Evolutionary conservation across 192 early-diverging fungal genomes (phyloP), one percentile per base, ranked within the genome.

Genomic region (Mortierella antarctica): DNA sequence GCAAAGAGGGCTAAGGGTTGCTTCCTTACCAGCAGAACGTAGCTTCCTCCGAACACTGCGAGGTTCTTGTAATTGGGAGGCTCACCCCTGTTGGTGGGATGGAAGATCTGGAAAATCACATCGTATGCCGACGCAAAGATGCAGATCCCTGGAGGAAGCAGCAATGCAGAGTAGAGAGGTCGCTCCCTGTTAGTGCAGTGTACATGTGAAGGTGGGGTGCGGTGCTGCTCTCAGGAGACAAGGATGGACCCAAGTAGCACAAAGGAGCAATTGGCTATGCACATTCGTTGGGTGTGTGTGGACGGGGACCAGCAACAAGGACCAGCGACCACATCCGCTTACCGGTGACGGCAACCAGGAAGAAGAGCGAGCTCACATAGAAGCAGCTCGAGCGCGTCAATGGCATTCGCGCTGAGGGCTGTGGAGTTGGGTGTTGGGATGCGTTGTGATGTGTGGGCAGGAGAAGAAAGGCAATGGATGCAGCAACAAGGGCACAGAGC

Each of bases 81-180:
- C 8, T 75, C 83, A 18, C 48, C 57, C 12, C 21, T 18, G 5
- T 79, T 74, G 14, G 70, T 53, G 13, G 82, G 83, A 15, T 82
- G 72, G 39, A 88, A 61, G 46, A 86, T 83, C 70, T 88, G 87
- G 52, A 88, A 83, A 53, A 88, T 83, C 17, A 88, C 83, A 76
- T 88, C 87, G 17, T 77, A 83, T 23, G 85, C 87, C 39, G 87
- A 88, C 12, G 86, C 73, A 20, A 82, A 82, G n/a, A 88, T 65
- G 54, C 87, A 88, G 15, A 86, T 80, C 40, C 77, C 77, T 80
- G 18, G 8, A 7, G 12, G 31, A 18, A 0, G n/a, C 10, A 51
- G 18, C 8, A 20, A 45, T 8, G 50, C 50, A 15, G 1, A 3
- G 31, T 31, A 3, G 31, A 31, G 31, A 31, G 31, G 31, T 31